phyloP scores from a whole-genome alignment of 106 monocot genomes.

The Apostasia shenzhenica region DNA sequence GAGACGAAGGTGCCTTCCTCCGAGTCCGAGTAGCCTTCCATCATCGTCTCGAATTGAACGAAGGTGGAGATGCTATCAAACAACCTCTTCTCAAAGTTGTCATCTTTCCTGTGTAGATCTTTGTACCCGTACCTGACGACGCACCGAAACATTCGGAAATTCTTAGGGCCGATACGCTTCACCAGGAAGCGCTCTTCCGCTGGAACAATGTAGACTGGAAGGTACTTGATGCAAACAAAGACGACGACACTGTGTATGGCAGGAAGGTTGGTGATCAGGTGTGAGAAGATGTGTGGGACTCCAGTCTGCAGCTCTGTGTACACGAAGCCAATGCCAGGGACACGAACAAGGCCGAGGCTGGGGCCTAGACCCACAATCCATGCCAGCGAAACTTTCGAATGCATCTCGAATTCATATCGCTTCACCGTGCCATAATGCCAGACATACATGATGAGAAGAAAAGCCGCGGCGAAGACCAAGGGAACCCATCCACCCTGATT shows the following conservation, averaged over 20 bases:
- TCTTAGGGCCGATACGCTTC: constrained; percentile 78
- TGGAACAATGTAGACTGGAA: constrained; percentile 84
- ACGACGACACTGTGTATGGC: constrained; percentile 79
- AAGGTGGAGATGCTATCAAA: constrained; percentile 47
- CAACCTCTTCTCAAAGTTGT: constrained; percentile 83
- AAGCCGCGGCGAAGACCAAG: constrained; percentile 58
- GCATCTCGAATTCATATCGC: constrained; percentile 86
- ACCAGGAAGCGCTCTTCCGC: constrained; percentile 68
- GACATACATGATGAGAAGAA: constrained; percentile 75
- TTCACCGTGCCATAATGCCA: constrained; percentile 80
- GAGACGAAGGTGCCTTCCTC: constrained; percentile 31
- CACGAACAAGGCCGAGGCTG: constrained; percentile 78
- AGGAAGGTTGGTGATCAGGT: constrained; percentile 89
- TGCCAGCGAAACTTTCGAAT: constrained; percentile 81
- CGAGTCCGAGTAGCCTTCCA: constrained; percentile 78
- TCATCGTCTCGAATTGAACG: constrained; percentile 70
- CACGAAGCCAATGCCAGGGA: constrained; percentile 87
- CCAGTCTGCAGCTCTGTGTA: constrained; percentile 84
- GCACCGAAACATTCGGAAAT: constrained; percentile 81
- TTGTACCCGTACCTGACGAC: constrained; percentile 90
- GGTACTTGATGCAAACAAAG: constrained; percentile 85
- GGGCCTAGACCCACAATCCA: constrained; percentile 95
- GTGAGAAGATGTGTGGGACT: constrained; percentile 88
- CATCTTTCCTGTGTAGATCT: constrained; percentile 74
- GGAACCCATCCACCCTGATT: constrained; percentile 96